Percentiles rank a stretch among this genome's conserved stretches.
Conservation (phyloP, 208 protist species). For the Crithidia fasciculata region DNA sequence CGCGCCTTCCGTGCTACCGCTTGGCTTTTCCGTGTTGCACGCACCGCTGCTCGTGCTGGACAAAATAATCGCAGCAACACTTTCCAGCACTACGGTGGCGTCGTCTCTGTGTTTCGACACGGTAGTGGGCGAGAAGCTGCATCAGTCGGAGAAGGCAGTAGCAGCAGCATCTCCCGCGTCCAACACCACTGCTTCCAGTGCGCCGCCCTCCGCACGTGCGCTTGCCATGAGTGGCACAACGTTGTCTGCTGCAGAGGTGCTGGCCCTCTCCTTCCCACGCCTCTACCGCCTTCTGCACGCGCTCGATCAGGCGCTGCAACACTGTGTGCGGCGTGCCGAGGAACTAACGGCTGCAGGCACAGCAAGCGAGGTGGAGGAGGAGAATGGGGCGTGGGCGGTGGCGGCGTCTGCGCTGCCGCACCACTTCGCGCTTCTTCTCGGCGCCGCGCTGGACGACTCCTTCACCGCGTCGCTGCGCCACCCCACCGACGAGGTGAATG, state of each 20-base stretch:
- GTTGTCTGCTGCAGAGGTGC: constrained; percentile 14
- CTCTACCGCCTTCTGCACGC: constrained; percentile 37
- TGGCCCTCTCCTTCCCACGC: constrained; percentile 51
- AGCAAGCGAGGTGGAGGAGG: neutral
- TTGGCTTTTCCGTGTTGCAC: too few relatives aligned
- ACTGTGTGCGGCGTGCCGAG: constrained; percentile 5
- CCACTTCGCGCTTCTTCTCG: constrained; percentile 5
- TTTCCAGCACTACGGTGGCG: too few relatives aligned
- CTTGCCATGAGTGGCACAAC: neutral
- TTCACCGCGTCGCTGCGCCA: constrained; percentile 10
- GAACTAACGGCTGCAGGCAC: neutral
- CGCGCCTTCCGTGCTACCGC: too few relatives aligned
- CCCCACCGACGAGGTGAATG: constrained; percentile 24
- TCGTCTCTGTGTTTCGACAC: too few relatives aligned
- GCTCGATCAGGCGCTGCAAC: constrained; percentile 44
- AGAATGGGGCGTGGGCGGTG: neutral
- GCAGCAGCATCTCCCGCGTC: constrained; percentile 21
- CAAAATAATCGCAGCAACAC: too few relatives aligned
- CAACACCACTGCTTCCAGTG: neutral
- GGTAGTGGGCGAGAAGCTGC: too few relatives aligned
- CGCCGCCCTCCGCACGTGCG: constrained; percentile 11
- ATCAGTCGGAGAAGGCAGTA: neutral
- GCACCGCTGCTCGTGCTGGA: too few relatives aligned
- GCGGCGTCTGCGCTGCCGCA: neutral
- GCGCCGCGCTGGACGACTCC: constrained; percentile 25